Evolutionary conservation across 2,329 filamentous ascomycete species (phyloP).

Genomic region (Cylindrodendrum hubeiense): DNA sequence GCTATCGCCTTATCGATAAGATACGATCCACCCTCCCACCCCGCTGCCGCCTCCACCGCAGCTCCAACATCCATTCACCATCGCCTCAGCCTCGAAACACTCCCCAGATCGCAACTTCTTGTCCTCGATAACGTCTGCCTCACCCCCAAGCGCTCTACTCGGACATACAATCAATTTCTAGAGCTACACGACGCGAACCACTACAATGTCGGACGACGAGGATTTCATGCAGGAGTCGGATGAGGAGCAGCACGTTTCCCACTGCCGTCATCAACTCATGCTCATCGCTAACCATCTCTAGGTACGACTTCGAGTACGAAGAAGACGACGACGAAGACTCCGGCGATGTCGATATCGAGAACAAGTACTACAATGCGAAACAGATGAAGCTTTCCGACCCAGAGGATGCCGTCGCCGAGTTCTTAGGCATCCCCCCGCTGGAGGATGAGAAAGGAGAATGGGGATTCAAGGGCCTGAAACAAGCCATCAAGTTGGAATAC

Average conservation of each 20-base stretch:
- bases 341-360: conserved; percentile 95
- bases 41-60: conserved; percentile 41
- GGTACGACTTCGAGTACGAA: conserved; percentile 98
- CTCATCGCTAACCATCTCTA: conserved; percentile 40
- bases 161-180: neutral
- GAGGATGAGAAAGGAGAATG: conserved; percentile 96
- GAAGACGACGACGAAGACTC: conserved; percentile 89
- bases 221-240: conserved; percentile 64
- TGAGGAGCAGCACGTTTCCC: conserved; percentile 55
- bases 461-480: conserved; percentile 98
- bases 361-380: conserved; percentile 99
- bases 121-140: neutral
- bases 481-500: conserved; percentile 97
- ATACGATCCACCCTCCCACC: conserved; percentile 23
- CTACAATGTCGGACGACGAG: conserved; percentile 64
- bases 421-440: conserved; percentile 85
- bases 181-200: neutral
- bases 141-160: neutral
- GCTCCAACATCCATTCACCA: conserved; percentile 32
- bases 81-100: conserved; percentile 14
- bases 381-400: conserved; percentile 91
- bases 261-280: conserved; percentile 6
- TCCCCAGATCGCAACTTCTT: neutral
- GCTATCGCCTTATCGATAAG: neutral
- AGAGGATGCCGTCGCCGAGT: conserved; percentile 90